phyloP scores from a whole-genome alignment of 2,329 filamentous ascomycete genomes.

The Aspergillus carbonarius region DNA sequence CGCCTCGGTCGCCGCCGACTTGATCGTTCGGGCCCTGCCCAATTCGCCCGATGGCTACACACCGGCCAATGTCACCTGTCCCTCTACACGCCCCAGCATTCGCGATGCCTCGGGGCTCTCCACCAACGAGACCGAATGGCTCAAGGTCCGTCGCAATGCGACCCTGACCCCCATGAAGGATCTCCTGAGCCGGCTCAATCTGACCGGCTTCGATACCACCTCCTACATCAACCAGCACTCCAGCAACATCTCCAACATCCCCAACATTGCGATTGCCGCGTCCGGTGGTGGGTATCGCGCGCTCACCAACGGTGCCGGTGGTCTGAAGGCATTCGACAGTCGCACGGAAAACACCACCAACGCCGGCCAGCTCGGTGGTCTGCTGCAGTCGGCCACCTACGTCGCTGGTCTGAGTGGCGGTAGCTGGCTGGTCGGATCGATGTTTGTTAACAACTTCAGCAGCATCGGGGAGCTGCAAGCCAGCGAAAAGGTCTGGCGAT shows the following conservation, averaged over 20 bases:
- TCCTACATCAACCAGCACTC: slow-evolving; percentile 64
- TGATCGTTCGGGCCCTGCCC: slow-evolving; percentile 44
- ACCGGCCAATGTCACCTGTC: slow-evolving; percentile 68
- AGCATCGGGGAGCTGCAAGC: slow-evolving; percentile 48
- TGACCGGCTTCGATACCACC: slow-evolving; percentile 70
- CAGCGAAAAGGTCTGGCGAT: slow-evolving; percentile 56
- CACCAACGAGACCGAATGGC: slow-evolving; percentile 69
- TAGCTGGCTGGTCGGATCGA: slow-evolving; percentile 78
- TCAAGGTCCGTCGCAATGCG: slow-evolving; percentile 67
- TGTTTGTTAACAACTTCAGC: slow-evolving; percentile 76
- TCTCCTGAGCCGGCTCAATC: slow-evolving; percentile 65
- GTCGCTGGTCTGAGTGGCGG: slow-evolving; percentile 78
- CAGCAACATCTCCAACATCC: slow-evolving; percentile 57
- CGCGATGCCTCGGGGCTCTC: slow-evolving; percentile 65
- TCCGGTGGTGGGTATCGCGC: slow-evolving; percentile 86
- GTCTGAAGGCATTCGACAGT: slow-evolving; percentile 73
- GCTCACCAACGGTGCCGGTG: slow-evolving; percentile 80
- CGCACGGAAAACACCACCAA: slow-evolving; percentile 63
- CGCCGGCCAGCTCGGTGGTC: slow-evolving; percentile 70
- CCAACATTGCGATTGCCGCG: slow-evolving; percentile 72
- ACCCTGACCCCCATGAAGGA: slow-evolving; percentile 74
- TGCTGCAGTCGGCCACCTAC: slow-evolving; percentile 80
- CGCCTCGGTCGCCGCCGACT: slow-evolving; percentile 6
- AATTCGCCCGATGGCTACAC: slow-evolving; percentile 69
- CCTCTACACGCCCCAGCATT: slow-evolving; percentile 65